Conservation (phyloP, 345 rosid genomes). For the Barbarea vulgaris region DNA sequence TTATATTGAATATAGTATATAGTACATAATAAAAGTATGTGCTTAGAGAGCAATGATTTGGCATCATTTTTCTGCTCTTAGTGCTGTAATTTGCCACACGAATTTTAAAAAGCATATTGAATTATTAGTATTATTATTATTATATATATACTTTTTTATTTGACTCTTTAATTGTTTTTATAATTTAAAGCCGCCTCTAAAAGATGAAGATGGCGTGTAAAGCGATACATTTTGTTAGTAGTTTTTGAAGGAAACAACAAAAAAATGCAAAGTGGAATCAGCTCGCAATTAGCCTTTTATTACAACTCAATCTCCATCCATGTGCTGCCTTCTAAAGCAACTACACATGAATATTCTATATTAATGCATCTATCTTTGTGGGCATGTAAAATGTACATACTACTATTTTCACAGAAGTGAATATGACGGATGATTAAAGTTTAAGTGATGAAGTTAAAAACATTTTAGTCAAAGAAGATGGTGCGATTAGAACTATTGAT, state of each 20-base stretch:
- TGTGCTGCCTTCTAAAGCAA: slow-evolving; percentile 45
- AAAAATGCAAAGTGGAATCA: slow-evolving; percentile 26
- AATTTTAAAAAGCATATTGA: slow-evolving; percentile 1
- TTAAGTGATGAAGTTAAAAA: background rate
- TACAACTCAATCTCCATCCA: slow-evolving; percentile 22
- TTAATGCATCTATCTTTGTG: slow-evolving; percentile 4
- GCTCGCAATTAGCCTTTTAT: background rate
- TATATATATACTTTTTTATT: slow-evolving; percentile 15
- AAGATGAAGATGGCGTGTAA: slow-evolving; percentile 39
- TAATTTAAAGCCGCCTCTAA: slow-evolving; percentile 35
- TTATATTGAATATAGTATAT: background rate
- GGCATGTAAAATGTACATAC: slow-evolving; percentile 17
- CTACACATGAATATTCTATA: slow-evolving; percentile 34
- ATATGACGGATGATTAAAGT: slow-evolving; percentile 11
- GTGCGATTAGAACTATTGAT: background rate
- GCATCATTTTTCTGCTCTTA: slow-evolving; percentile 24
- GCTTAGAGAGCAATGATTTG: slow-evolving; percentile 25
- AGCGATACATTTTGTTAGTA: slow-evolving; percentile 25
- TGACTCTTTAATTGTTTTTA: slow-evolving; percentile 33
- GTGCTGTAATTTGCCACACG: slow-evolving; percentile 30
- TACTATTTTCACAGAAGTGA: slow-evolving; percentile 19
- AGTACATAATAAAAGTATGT: background rate
- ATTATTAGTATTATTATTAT: background rate
- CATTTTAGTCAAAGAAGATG: background rate
- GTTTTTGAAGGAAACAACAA: slow-evolving; percentile 28